Evolutionary conservation across 495 filamentous ascomycete species (phyloP).

Genomic region (Aspergillus egyptiacus): DNA sequence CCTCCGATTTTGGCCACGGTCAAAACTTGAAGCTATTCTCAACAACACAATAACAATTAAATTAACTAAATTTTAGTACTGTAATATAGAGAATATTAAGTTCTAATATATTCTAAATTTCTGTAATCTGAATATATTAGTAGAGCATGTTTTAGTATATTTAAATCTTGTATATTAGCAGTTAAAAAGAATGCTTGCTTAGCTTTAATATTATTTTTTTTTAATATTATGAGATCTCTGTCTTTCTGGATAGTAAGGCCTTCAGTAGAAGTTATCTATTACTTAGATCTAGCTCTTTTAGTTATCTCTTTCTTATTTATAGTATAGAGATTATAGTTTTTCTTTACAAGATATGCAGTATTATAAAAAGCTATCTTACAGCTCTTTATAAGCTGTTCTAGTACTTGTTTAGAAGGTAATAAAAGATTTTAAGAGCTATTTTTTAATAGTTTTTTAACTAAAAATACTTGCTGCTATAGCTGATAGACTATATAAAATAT

Average conservation of each 20-base stretch:
- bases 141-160: background rate
- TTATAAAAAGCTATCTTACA: background rate
- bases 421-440: too few relatives aligned
- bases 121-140: background rate
- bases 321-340: background rate
- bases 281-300: background rate
- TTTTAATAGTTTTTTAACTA: constrained; percentile 1
- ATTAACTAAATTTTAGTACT: too few relatives aligned
- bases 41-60: too few relatives aligned
- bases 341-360: background rate
- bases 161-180: background rate
- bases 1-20: too few relatives aligned
- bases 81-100: background rate
- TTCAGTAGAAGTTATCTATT: background rate
- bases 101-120: background rate
- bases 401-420: background rate
- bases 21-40: too few relatives aligned
- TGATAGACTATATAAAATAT: too few relatives aligned
- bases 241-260: background rate
- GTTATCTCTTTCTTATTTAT: background rate
- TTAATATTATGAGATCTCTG: background rate
- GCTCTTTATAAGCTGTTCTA: background rate
- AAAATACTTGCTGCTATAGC: background rate
- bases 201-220: background rate
- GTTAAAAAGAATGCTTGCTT: background rate